Conservation (phyloP, 2,329 filamentous ascomycete genomes). For the Beauveria varroae region DNA sequence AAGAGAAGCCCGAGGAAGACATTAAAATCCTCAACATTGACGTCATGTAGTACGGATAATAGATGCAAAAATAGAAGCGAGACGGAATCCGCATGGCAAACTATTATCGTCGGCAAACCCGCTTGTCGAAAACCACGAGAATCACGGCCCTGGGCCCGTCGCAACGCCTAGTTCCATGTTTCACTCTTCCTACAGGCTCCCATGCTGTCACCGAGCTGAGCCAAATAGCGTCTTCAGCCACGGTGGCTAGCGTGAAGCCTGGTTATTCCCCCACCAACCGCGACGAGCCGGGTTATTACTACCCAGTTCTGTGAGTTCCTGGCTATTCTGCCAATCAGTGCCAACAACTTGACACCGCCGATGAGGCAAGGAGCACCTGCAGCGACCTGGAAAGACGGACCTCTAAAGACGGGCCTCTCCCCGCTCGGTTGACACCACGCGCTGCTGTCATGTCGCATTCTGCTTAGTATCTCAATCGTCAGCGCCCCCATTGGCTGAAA, state of each 20-base stretch:
- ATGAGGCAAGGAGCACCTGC: not conserved
- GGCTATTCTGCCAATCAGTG: not conserved
- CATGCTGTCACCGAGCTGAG: constrained; percentile 10
- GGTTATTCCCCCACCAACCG: constrained; percentile 4
- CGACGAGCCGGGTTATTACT: not conserved
- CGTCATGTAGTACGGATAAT: constrained; percentile 31
- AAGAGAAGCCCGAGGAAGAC: constrained; percentile 93
- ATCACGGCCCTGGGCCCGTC: not conserved
- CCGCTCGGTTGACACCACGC: not conserved
- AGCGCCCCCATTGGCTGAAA: not conserved
- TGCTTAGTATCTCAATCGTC: not conserved
- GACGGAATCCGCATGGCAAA: not conserved
- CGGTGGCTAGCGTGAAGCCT: constrained; percentile 9
- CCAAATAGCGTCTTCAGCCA: constrained; percentile 10
- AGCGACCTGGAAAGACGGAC: not conserved
- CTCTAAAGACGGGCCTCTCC: constrained; percentile 1
- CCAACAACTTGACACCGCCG: not conserved
- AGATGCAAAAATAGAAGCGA: not conserved
- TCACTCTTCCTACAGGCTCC: constrained; percentile 4
- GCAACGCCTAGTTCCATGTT: constrained; percentile 5
- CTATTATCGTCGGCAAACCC: constrained; percentile 3
- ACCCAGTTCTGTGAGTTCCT: not conserved
- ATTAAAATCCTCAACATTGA: constrained; percentile 94
- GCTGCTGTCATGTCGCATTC: not conserved
- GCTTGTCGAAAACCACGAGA: constrained; percentile 6